Base-by-base conservation (phyloP, 176 grass and related monocot species). In the Leersia perrieri region DNA sequence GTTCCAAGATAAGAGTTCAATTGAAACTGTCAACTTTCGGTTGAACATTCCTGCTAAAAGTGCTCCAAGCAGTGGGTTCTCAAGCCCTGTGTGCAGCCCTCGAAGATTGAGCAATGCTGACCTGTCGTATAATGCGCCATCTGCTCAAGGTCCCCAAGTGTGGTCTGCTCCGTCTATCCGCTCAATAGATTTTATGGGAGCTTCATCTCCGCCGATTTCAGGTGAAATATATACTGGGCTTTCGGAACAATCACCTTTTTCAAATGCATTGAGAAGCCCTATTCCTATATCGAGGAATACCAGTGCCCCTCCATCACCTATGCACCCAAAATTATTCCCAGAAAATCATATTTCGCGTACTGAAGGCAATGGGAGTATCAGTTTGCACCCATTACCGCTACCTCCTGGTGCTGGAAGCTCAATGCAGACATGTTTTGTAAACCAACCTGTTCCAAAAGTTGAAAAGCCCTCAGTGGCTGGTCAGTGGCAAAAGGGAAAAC, bases 401-500 rank as follows among this genome's bases (percentile, higher is more conserved):
- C 95, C 95, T 72, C 95, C 95, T 32, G 75, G 90, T 26, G 82
- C 83, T 66, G n/a, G 65, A 66, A 68, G 38, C 63, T 68, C 83
- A 79, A 74, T 89, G 76, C 92, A 81, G 77, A 74, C 83, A 81
- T 31, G 27, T 40, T 83, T 88, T 72, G 66, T 27, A 72, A 78
- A 81, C 79, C 88, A 94, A 34, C 29, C 76, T 84, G 73, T 66
- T 66, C 51, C 85, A 76, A 91, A 88, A 83, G 35, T 66, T 82
- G 87, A 81, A 87, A 80, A 77, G 73, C 51, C 76, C 39, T 81
- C 83, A 61, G 81, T 92, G 72, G 71, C 90, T 75, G 84, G 85
- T 87, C 88, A 92, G 55, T 98, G 95, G 95, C 90, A 93, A 70
- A 98, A 98, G 76, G 95, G 92, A 77, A 86, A 67, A 70, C 92